Conservation (phyloP, 345 rosid species). For the Lepidium didymum region DNA sequence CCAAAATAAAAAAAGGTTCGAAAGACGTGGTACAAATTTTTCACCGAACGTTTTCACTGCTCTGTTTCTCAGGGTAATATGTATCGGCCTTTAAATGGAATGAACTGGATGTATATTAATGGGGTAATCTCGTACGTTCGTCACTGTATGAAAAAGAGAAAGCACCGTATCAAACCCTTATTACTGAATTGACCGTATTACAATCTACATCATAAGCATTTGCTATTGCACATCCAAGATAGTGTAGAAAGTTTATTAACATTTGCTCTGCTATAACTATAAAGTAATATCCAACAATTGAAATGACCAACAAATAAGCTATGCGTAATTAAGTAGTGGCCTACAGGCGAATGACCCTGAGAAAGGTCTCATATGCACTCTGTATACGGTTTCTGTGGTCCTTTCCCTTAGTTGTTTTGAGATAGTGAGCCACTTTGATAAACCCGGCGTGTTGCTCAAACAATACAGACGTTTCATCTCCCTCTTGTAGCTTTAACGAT, state of each 20-base stretch:
- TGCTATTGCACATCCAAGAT: neutral
- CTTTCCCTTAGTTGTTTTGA: constrained; percentile 41
- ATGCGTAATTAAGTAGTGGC: neutral
- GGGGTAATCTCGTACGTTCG: no score
- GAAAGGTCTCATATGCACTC: constrained; percentile 37
- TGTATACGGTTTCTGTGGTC: constrained; percentile 39
- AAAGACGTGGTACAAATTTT: neutral
- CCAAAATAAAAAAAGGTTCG: no score
- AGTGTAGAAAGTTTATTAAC: neutral
- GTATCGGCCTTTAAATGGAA: neutral
- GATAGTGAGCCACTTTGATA: constrained; percentile 50
- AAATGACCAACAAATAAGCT: neutral
- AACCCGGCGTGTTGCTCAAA: constrained; percentile 48
- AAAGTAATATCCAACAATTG: neutral
- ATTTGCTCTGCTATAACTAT: neutral
- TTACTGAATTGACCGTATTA: no score
- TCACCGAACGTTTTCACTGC: neutral
- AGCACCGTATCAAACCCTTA: no score
- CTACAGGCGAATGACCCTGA: constrained; percentile 28
- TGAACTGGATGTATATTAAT: neutral
- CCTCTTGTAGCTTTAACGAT: constrained; percentile 12
- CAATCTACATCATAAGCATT: neutral
- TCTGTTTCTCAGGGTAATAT: neutral
- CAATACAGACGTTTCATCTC: constrained; percentile 26
- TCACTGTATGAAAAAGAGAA: no score